Base-by-base conservation (phyloP, 345 rosid species). In the Rhodamnia argentea region DNA sequence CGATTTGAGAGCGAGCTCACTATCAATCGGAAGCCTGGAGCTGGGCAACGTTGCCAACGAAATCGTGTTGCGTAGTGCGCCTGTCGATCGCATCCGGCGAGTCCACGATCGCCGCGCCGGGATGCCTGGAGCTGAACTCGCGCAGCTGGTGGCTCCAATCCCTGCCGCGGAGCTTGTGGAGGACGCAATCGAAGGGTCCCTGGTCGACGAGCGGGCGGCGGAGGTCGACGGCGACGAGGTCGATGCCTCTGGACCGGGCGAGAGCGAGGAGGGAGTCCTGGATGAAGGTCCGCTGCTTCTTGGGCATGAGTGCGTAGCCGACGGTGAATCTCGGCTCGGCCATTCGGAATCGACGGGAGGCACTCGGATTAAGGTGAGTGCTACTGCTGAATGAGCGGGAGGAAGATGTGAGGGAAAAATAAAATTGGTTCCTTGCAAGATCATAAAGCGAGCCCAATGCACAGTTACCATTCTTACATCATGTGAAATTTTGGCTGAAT, bases 111-210 rank as follows among this genome's bases (percentile, higher is more conserved):
- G 60, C 86, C 22, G 89, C 91, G 86, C 85, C 88, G 85, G 93
- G 95, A 88, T 92, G 64, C 23, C 24, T 55, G 14, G 62, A 42
- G 29, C 64, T 58, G 86, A 91, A 94, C 58, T 85, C 91, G 5
- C 60, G 85, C 22, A 94, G 86, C 83, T 93, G 92, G 27, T 82
- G 81, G 87, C 78, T 86, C 96, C 96, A 94, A n/a, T 86, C 93
- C 9, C 88, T 91, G 53, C 90, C 90, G 90, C 91, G 87, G 75
- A 94, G 64, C 84, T 94, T 94, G 92, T 94, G 96, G 47, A 93
- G 86, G 23, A 94, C 83, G 87, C 95, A 94, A 88, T 94, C 93
- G 88, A 93, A 92, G 59, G 92, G 92, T 1, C 94, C 93, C 53
- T 94, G 96, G 1, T 91, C 92, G 76, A 26, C 81, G 74, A 94